These are phyloP conservation scores for Coemansia sp. DNA, from an alignment of 192 early-diverging fungal species.

Conservation along the genomic window DNA sequence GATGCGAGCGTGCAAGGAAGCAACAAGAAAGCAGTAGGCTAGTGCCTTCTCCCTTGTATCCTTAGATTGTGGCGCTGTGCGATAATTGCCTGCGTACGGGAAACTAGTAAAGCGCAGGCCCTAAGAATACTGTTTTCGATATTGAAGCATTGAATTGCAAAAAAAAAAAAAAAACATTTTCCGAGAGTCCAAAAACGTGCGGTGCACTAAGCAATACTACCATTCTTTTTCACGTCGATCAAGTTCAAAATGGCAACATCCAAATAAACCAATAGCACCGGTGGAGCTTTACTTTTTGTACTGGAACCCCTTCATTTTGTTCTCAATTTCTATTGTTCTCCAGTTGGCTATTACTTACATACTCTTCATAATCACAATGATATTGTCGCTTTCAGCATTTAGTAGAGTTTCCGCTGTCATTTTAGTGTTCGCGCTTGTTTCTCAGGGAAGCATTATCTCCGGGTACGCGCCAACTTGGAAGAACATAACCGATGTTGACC, in stretches of 20 bases:
- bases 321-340: neutral
- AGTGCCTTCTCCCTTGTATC: neutral
- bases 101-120: neutral
- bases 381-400: neutral
- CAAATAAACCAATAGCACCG: neutral
- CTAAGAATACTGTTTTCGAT: neutral
- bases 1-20: neutral
- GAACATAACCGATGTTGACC: slow-evolving; percentile 21
- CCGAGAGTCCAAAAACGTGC: neutral
- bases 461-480: slow-evolving; percentile 49
- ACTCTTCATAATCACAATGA: neutral
- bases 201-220: neutral
- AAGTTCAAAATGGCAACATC: neutral
- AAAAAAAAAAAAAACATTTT: neutral
- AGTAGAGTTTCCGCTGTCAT: neutral
- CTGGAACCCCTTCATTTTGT: neutral
- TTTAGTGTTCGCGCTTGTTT: neutral
- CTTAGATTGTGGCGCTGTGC: neutral
- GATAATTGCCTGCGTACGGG: neutral
- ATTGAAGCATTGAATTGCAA: neutral
- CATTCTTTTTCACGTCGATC: neutral
- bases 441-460: slow-evolving; percentile 25
- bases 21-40: neutral
- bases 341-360: neutral
- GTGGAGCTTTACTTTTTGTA: neutral